A percentile compares a stretch with the other conserved stretches of the same genome.
These are phyloP conservation scores for Diutina neorugosa DNA, from an alignment of 1,139 yeast genomes.

Conservation along the genomic window DNA sequence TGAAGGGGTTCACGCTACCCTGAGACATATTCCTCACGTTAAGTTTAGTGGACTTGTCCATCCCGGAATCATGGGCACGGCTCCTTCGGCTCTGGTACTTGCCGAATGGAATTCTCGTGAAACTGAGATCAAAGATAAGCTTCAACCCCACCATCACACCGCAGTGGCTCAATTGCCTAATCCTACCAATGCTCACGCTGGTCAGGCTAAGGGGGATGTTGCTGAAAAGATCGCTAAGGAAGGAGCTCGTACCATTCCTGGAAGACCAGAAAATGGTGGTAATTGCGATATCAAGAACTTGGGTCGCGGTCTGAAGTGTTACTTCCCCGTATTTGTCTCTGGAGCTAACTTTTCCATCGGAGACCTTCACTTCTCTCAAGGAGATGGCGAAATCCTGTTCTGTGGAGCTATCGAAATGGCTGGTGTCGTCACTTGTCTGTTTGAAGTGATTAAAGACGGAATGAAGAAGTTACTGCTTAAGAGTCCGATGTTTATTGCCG, in stretches of 20 bases:
- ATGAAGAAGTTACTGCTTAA: constrained; percentile 25
- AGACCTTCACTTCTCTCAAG: constrained; percentile 38
- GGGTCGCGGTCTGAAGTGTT: constrained; percentile 35
- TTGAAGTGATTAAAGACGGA: constrained; percentile 28
- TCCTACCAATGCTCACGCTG: constrained; percentile 24
- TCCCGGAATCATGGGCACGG: constrained; percentile 39
- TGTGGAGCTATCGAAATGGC: constrained; percentile 46
- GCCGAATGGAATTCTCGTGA: constrained; percentile 34
- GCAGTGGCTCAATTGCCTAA: constrained; percentile 32
- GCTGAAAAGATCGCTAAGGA: constrained; percentile 19
- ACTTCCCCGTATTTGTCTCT: constrained; percentile 32
- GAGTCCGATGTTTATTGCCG: constrained; percentile 35
- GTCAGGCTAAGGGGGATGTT: constrained; percentile 18
- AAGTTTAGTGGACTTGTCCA: constrained; percentile 32
- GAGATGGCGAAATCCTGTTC: constrained; percentile 40
- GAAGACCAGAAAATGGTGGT: constrained; percentile 41
- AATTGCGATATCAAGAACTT: constrained; percentile 40
- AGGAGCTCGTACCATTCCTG: constrained; percentile 41
- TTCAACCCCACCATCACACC: constrained; percentile 18
- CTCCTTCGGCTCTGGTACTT: constrained; percentile 30
- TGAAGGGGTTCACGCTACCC: constrained; percentile 35
- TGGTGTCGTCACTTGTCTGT: constrained; percentile 30
- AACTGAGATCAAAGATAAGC: constrained; percentile 15
- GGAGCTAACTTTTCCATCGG: constrained; percentile 39
- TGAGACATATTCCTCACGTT: constrained; percentile 37